Base-by-base conservation (phyloP, 2,329 filamentous ascomycete species). In the Didymella arachidicola region DNA sequence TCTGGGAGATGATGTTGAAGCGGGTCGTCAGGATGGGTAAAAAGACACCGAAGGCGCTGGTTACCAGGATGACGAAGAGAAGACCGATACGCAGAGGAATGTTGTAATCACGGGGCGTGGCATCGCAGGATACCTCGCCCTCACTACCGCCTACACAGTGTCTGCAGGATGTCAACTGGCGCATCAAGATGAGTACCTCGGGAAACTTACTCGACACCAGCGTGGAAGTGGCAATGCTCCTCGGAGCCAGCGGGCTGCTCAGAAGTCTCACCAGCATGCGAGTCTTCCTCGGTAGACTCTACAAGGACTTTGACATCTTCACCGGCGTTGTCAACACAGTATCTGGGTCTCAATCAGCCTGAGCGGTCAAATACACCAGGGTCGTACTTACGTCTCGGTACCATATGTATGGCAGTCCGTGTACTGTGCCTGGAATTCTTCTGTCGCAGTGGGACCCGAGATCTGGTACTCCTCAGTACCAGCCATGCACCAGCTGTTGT, bases 11-110 rank as follows among this genome's bases (percentile, higher is more conserved):
- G 4, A 84, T 82, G 46, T 88, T 82, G 53, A 88, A 81, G 12
- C 82, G 83, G 3, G 83, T 81, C 22, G 90, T 78, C 19, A 91
- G 67, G 43, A 93, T 87, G 0, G 90, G 90, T 0, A 80, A 79
- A 69, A 89, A 90, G 16, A 91, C 89, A 79, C 87, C 89, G 25
- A 92, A 81, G 0, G 83, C 81, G 65, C 89, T 90, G 2, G 89
- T 90, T 0, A 80, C 83, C 1, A 93, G 80, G 44, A 93, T 86
- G 32, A 87, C 89, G 69, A 93, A 93, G 19, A 93, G 77, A 0
- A 91, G 83, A 1, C 90, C 90, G 49, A 92, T 82, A 8, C 90
- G 84, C 2, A 93, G 80, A 1, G 81, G 81, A 19, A 92, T 80
- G 66, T 93, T 86, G 78, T 92, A 93, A 30, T 85, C 79, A 49